Conservation (phyloP, 2,329 filamentous ascomycete genomes). For the Claviceps pazoutovae region DNA sequence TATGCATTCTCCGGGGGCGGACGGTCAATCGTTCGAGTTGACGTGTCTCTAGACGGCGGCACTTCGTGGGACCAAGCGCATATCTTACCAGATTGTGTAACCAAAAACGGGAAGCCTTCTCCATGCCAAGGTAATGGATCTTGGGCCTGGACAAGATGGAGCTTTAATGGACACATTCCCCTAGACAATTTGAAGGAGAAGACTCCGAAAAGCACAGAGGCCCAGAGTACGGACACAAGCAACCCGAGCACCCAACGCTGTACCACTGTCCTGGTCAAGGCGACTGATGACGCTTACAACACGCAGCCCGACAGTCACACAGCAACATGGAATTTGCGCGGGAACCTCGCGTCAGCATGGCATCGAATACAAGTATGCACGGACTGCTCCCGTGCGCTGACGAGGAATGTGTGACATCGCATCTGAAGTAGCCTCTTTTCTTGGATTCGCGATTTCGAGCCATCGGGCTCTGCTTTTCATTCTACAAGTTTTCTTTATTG, state of each 20-base stretch:
- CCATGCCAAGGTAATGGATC: constrained; percentile 29
- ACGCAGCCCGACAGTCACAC: constrained; percentile 48
- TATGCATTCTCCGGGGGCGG: constrained; percentile 59
- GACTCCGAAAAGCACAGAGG: constrained; percentile 2
- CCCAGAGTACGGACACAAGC: constrained; percentile 10
- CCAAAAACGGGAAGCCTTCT: constrained; percentile 13
- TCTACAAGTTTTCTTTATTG: too few species aligned
- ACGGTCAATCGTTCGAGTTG: constrained; percentile 50
- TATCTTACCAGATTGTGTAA: constrained; percentile 35
- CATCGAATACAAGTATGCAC: constrained; percentile 36
- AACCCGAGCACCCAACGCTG: constrained; percentile 20
- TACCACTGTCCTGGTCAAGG: constrained; percentile 47
- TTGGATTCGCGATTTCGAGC: too few species aligned
- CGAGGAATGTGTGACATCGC: neutral
- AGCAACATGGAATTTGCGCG: constrained; percentile 48
- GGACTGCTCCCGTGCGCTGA: constrained; percentile 14
- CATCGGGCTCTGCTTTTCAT: too few species aligned
- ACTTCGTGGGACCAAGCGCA: constrained; percentile 49
- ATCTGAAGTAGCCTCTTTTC: neutral
- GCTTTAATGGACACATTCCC: constrained; percentile 35
- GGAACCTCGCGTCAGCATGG: constrained; percentile 55
- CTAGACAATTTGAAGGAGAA: constrained; percentile 14
- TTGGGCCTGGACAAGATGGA: constrained; percentile 55
- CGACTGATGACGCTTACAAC: constrained; percentile 52
- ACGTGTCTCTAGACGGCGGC: constrained; percentile 50